phyloP scores from a whole-genome alignment of 2,329 filamentous ascomycete species.

The Acrodontium crateriforme region DNA sequence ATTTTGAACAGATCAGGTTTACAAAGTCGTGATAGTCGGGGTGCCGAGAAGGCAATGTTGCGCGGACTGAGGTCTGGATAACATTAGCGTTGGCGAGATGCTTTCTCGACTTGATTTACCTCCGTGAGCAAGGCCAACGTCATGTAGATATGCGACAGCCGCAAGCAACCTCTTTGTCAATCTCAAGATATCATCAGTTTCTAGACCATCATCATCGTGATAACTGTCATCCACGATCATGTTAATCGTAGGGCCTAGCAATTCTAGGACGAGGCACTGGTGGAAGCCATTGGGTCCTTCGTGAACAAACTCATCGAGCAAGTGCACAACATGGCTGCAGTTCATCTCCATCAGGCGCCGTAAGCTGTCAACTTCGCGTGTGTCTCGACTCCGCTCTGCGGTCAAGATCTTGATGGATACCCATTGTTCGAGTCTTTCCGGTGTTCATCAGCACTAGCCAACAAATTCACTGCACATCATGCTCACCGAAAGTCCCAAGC shows the following conservation, averaged over 20 bases:
- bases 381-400: neutral
- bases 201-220: neutral
- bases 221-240: neutral
- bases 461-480: neutral
- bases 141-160: neutral
- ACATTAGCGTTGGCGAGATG: neutral
- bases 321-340: neutral
- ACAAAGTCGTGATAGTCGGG: too few relatives aligned
- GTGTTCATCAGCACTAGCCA: neutral
- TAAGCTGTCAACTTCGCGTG: neutral
- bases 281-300: neutral
- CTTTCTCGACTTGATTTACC: neutral
- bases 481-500: slow-evolving; percentile 14
- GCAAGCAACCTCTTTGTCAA: neutral
- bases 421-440: neutral
- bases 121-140: neutral
- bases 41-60: too few relatives aligned
- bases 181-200: neutral
- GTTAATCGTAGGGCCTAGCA: neutral
- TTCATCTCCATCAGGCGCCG: neutral
- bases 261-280: neutral
- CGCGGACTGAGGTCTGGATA: too few relatives aligned
- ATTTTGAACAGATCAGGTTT: too few relatives aligned
- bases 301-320: neutral
- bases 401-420: neutral